Percentiles rank a stretch among this genome's conserved stretches.
These are phyloP conservation scores for Mrakia blollopis DNA, from an alignment of 768 basidiomycete genomes.

Conservation along the genomic window DNA sequence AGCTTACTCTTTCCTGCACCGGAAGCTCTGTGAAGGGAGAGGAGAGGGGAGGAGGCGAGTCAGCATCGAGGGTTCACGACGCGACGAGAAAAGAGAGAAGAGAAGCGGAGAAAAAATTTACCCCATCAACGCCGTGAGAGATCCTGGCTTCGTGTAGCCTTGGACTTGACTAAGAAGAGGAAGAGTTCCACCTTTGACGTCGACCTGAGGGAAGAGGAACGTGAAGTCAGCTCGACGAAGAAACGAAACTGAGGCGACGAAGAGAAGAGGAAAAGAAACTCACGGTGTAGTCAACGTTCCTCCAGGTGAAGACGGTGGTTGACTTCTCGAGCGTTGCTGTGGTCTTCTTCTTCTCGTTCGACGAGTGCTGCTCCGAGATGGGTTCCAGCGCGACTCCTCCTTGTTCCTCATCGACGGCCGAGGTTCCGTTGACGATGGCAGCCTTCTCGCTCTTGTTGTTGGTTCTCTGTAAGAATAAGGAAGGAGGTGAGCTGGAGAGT, in stretches of 20 bases:
- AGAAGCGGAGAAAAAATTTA: slow-evolving; percentile 1
- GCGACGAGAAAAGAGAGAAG: not conserved
- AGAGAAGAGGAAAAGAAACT: too few species aligned
- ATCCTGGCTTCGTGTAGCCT: slow-evolving; percentile 40
- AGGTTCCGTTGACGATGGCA: slow-evolving; percentile 19
- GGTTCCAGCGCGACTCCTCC: slow-evolving; percentile 60
- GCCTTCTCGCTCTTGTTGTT: slow-evolving; percentile 22
- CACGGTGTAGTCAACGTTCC: slow-evolving; percentile 59
- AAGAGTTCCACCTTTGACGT: slow-evolving; percentile 43
- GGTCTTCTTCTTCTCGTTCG: slow-evolving; percentile 40
- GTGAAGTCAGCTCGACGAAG: too few species aligned
- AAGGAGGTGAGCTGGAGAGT: too few species aligned
- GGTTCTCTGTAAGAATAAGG: not conserved
- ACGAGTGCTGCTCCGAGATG: slow-evolving; percentile 49
- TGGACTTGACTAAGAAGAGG: slow-evolving; percentile 44
- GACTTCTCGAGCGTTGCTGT: slow-evolving; percentile 43
- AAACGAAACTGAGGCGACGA: too few species aligned
- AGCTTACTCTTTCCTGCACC: slow-evolving; percentile 47
- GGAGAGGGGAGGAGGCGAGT: too few species aligned
- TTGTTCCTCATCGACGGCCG: slow-evolving; percentile 24
- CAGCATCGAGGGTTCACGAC: too few species aligned
- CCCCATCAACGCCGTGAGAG: not conserved
- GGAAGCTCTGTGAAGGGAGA: slow-evolving; percentile 39
- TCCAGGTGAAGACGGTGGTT: slow-evolving; percentile 69
- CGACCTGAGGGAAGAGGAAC: slow-evolving; percentile 33